Evolutionary conservation across 345 rosid genomes (phyloP).

Genomic region (Citropsis articulata): DNA sequence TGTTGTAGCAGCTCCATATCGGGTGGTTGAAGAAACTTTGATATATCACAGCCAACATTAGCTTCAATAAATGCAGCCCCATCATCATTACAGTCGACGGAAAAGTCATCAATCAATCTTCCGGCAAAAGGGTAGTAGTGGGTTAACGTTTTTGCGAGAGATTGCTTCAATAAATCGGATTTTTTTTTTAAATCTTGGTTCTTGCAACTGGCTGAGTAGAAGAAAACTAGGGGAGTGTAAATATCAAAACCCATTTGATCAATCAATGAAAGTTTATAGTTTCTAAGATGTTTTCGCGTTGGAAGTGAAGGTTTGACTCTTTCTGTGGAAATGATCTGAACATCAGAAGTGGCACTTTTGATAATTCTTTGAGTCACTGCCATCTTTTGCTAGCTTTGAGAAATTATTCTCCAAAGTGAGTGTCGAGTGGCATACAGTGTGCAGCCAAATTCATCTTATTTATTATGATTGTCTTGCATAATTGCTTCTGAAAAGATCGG

Average conservation of each 20-base stretch:
- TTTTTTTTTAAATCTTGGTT: background rate
- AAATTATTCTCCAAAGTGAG: too few relatives aligned
- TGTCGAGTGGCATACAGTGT: too few relatives aligned
- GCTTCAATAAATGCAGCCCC: too few relatives aligned
- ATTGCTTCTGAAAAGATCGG: background rate
- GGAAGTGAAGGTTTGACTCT: too few relatives aligned
- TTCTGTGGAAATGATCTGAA: too few relatives aligned
- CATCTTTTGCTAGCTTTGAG: too few relatives aligned
- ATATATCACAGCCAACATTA: too few relatives aligned
- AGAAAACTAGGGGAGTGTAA: conserved; percentile 24
- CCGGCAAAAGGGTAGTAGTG: too few relatives aligned
- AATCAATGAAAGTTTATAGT: background rate
- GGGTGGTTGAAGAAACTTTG: conserved; percentile 14
- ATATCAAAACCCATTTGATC: conserved; percentile 19
- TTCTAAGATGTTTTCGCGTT: too few relatives aligned
- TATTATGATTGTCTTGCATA: background rate
- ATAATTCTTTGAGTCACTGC: too few relatives aligned
- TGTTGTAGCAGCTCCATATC: background rate
- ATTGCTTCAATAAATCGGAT: conserved; percentile 10
- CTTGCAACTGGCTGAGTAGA: background rate
- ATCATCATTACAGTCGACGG: background rate
- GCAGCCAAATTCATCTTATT: too few relatives aligned
- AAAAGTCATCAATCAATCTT: conserved; percentile 1
- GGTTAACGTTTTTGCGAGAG: conserved; percentile 16
- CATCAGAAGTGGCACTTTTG: background rate